Conservation (phyloP, 1,284 basidiomycete genomes). For the Fomitopsis schrenkii region DNA sequence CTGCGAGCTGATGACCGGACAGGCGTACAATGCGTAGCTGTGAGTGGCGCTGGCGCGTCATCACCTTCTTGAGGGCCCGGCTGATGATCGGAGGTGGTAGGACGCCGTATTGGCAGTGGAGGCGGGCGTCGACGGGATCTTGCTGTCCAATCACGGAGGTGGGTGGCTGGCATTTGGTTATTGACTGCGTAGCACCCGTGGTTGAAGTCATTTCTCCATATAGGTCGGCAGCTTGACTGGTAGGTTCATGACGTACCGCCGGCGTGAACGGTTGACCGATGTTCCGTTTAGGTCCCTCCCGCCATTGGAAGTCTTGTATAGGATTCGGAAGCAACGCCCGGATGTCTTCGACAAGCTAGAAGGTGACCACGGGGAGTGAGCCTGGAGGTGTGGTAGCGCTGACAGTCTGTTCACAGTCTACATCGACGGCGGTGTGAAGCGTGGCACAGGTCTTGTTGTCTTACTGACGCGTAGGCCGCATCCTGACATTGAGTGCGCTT, state of each 20-base stretch:
- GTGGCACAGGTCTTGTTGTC: slow-evolving; percentile 64
- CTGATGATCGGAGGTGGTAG: slow-evolving; percentile 27
- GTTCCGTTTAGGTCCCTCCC: slow-evolving; percentile 51
- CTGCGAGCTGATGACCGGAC: neutral
- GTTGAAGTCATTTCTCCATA: slow-evolving; percentile 13
- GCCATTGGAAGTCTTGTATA: slow-evolving; percentile 65
- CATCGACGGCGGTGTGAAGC: slow-evolving; percentile 83
- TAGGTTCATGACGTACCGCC: slow-evolving; percentile 29
- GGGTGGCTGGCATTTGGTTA: slow-evolving; percentile 17
- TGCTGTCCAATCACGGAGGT: slow-evolving; percentile 91
- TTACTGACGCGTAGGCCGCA: too few species aligned
- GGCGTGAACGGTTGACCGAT: neutral
- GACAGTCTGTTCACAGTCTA: slow-evolving; percentile 53
- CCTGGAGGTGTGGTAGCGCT: neutral
- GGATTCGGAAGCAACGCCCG: slow-evolving; percentile 65
- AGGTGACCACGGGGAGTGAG: slow-evolving; percentile 35
- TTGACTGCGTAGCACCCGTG: neutral
- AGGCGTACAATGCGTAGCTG: slow-evolving; percentile 71
- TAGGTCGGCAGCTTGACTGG: slow-evolving; percentile 82
- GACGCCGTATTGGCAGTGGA: slow-evolving; percentile 86
- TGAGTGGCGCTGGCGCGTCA: slow-evolving; percentile 23
- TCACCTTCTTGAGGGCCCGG: neutral
- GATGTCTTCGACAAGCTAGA: slow-evolving; percentile 72
- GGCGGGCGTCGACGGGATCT: slow-evolving; percentile 80
- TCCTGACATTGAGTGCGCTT: too few species aligned